Base-by-base conservation (phyloP, 495 filamentous ascomycete species). In the Penicillium bialowiezense region DNA sequence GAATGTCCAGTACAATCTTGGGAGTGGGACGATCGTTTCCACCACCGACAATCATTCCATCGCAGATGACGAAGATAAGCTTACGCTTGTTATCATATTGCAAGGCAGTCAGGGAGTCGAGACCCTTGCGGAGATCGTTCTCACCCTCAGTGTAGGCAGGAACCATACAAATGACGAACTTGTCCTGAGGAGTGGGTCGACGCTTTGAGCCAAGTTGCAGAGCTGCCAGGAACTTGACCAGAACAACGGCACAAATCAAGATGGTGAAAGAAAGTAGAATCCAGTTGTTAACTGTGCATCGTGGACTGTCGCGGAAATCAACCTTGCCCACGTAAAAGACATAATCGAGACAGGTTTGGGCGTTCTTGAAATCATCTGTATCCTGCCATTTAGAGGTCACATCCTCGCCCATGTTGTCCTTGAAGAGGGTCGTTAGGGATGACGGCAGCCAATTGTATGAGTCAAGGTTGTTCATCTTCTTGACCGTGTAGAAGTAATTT, bases 21-120 rank as follows among this genome's bases (percentile, higher is more conserved):
- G 93, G 95, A 1, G 93, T 98, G 2, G 93, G 93, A 28, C 93
- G 82, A 65, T 98, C 93, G 62, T 98, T 98, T 50, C 93, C 93
- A 51, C 86, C 88, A 70, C 93, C 93, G 47, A 97, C 88, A 59
- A 97, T 95, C 82, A 98, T 89, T 65, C 93, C 93, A 63, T 99
- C 93, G 59, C 93, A 99, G 49, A 99, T 78, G 39, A 99, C 79
- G 50, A 96, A 84, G 39, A 99, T 74, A 9, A 99, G 78, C 72
- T 99, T 99, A 55, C 93, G 88, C 71, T 98, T 98, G 71, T 98
- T 96, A 68, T 98, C 93, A 56, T 98, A 98, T 48, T 93, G 84
- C 29, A 98, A 77, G 14, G 90, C 90, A 14, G 93, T 96, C 50
- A 97, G 77, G 3, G 93, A 97, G 64, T 98, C 93, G 5, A 98